Conservation (phyloP, 2,329 filamentous ascomycete species). For the Aspergillus sp. region DNA sequence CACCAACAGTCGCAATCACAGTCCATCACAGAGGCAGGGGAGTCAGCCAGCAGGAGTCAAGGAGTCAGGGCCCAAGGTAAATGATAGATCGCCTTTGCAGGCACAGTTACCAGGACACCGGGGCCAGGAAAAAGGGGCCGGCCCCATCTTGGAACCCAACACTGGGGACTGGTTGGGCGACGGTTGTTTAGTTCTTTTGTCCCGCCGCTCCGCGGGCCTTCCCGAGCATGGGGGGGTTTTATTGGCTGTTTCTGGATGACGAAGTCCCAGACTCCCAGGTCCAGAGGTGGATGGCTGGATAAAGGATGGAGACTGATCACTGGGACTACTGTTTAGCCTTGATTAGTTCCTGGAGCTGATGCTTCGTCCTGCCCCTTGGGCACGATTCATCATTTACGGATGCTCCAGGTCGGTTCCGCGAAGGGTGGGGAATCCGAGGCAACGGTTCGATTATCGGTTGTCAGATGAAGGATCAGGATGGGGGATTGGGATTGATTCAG, state of each 20-base stretch:
- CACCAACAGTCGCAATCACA: neutral
- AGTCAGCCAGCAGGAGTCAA: too few species aligned
- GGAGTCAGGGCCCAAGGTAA: neutral
- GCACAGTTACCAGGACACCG: neutral
- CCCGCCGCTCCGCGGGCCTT: neutral
- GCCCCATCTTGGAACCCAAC: neutral
- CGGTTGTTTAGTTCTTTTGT: neutral
- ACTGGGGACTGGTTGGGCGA: neutral
- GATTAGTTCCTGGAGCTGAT: too few species aligned
- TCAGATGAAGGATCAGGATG: neutral
- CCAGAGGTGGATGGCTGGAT: too few species aligned
- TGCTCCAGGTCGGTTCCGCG: neutral
- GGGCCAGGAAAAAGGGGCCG: neutral
- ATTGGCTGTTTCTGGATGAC: neutral
- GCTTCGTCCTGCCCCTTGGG: neutral
- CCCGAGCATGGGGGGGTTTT: too few species aligned
- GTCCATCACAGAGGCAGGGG: too few species aligned
- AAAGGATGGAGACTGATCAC: neutral
- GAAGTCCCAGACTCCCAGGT: neutral
- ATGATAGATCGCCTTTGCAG: slow-evolving; percentile 4
- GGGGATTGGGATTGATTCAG: neutral
- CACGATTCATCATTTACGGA: neutral
- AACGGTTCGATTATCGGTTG: slow-evolving; percentile 21
- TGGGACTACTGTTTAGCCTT: too few species aligned
- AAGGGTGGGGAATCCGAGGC: slow-evolving; percentile 13